These are phyloP conservation scores for Scleroderma citrinum DNA, from an alignment of 768 basidiomycete genomes.

Conservation along the genomic window DNA sequence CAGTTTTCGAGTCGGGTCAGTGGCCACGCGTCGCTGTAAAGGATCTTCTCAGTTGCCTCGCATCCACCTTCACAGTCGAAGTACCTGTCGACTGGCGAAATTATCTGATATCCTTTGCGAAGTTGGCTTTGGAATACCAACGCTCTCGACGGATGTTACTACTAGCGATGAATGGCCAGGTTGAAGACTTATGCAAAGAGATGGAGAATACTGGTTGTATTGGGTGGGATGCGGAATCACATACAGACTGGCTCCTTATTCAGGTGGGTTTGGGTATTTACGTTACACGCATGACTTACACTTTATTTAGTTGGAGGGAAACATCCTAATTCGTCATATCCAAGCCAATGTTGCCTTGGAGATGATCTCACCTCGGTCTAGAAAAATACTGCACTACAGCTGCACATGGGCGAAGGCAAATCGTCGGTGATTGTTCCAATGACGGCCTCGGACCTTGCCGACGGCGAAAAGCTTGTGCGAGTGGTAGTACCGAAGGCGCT, in stretches of 20 bases:
- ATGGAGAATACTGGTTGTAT: too few species aligned
- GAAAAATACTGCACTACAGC: constrained; percentile 38
- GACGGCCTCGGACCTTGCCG: constrained; percentile 33
- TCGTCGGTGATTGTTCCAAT: constrained; percentile 45
- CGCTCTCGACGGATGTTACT: background rate
- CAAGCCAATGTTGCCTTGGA: constrained; percentile 38
- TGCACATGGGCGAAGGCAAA: constrained; percentile 60
- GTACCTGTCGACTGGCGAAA: background rate
- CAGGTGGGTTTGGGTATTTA: too few species aligned
- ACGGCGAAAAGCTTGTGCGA: constrained; percentile 39
- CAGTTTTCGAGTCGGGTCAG: background rate
- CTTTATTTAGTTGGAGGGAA: constrained; percentile 35
- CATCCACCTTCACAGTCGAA: background rate
- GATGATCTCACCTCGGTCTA: constrained; percentile 39
- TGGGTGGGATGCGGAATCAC: too few species aligned
- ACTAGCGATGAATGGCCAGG: too few species aligned
- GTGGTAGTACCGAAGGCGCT: constrained; percentile 48
- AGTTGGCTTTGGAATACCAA: too few species aligned
- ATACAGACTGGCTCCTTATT: too few species aligned
- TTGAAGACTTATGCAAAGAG: too few species aligned
- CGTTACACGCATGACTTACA: background rate
- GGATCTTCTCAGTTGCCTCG: background rate
- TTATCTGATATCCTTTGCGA: background rate
- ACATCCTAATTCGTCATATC: constrained; percentile 38
- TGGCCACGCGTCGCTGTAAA: background rate